phyloP scores from a whole-genome alignment of 2,329 filamentous ascomycete species.

The Ophiognomonia clavigignenti-juglandacearum region DNA sequence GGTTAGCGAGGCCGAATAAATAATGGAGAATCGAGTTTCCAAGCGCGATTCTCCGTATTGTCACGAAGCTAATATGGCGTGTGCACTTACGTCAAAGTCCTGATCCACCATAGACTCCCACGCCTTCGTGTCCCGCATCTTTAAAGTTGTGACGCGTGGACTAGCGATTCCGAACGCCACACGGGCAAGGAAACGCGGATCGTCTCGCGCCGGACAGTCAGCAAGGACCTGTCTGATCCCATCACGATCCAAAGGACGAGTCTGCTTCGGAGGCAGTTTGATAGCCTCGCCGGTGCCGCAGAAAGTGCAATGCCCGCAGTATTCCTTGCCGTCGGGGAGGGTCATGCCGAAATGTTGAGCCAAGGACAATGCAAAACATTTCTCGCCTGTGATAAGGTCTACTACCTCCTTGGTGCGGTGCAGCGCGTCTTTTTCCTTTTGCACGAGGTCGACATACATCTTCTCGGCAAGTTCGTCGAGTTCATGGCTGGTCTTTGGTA shows the following conservation, averaged over 20 bases:
- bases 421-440: conserved; percentile 49
- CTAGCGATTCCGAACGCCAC: conserved; percentile 60
- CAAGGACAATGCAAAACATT: conserved; percentile 48
- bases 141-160: conserved; percentile 45
- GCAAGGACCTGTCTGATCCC: conserved; percentile 39
- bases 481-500: conserved; percentile 38
- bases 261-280: conserved; percentile 32
- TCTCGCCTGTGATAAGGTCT: conserved; percentile 44
- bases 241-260: conserved; percentile 31
- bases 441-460: conserved; percentile 45
- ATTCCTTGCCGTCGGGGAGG: conserved; percentile 34
- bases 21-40: neutral
- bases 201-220: conserved; percentile 43
- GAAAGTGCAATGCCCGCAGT: conserved; percentile 53
- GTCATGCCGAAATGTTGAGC: conserved; percentile 54
- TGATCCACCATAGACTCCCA: conserved; percentile 53
- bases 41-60: neutral
- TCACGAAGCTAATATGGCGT: neutral
- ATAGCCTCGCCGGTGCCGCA: conserved; percentile 35
- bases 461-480: conserved; percentile 39
- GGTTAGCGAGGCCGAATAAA: neutral
- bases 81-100: conserved; percentile 40
- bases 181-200: conserved; percentile 53
- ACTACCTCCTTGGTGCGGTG: conserved; percentile 44
- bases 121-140: conserved; percentile 36